Conservation (phyloP, 805 yeast genomes). For the Candida sithepensis region DNA sequence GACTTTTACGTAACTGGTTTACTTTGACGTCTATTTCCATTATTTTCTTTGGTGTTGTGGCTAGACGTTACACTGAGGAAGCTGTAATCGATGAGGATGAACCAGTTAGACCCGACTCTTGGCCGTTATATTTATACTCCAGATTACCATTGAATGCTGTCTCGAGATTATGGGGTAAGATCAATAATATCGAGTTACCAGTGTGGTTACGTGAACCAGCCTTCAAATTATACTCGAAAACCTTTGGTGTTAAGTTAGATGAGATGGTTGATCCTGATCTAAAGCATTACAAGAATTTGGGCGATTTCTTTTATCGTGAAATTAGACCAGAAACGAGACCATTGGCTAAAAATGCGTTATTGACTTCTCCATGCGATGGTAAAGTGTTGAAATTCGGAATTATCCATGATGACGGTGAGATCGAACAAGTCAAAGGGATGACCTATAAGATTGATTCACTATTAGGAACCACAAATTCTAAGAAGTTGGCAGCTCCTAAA, state of each 20-base stretch:
- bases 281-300: slow-evolving; percentile 68
- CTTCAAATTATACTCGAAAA: slow-evolving; percentile 66
- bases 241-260: slow-evolving; percentile 85
- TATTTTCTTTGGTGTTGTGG: slow-evolving; percentile 51
- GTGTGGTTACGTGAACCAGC: slow-evolving; percentile 84
- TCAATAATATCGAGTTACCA: slow-evolving; percentile 81
- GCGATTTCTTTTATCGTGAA: slow-evolving; percentile 87
- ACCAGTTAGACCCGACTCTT: slow-evolving; percentile 61
- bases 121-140: slow-evolving; percentile 87
- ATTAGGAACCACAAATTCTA: slow-evolving; percentile 54
- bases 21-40: slow-evolving; percentile 50
- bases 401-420: slow-evolving; percentile 67
- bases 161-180: slow-evolving; percentile 92
- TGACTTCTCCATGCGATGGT: slow-evolving; percentile 94
- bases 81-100: slow-evolving; percentile 24
- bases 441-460: slow-evolving; percentile 87
- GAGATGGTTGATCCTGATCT: slow-evolving; percentile 87
- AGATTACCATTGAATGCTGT: slow-evolving; percentile 88
- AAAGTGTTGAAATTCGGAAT: slow-evolving; percentile 79
- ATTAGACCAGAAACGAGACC: slow-evolving; percentile 80
- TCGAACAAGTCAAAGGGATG: slow-evolving; percentile 96
- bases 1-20: slow-evolving; percentile 41
- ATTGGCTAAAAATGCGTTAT: slow-evolving; percentile 53
- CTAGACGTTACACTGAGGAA: slow-evolving; percentile 26
- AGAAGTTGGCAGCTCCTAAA: slow-evolving; percentile 54